A percentile compares a stretch with the other conserved stretches of the same genome.
Evolutionary conservation across 2,329 filamentous ascomycete species (phyloP).

Genomic region (Hypoxylon sp.): DNA sequence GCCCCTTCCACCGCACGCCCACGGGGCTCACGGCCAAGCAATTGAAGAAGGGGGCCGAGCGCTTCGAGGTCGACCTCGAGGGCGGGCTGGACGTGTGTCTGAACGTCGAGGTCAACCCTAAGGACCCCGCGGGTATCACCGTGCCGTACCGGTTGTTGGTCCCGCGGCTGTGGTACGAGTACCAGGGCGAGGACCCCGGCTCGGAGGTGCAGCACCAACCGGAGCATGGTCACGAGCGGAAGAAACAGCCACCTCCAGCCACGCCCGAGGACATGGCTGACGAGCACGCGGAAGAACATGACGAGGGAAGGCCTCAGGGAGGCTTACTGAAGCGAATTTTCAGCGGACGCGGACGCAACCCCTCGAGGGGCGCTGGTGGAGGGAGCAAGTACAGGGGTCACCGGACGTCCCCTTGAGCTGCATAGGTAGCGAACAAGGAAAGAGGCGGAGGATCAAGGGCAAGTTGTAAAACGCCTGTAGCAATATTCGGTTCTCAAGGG

Average conservation of each 20-base stretch:
- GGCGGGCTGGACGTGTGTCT: slow-evolving; percentile 87
- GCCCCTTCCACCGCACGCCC: slow-evolving; percentile 74
- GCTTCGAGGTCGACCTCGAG: slow-evolving; percentile 78
- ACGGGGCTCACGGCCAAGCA: slow-evolving; percentile 76
- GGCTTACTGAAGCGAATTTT: slow-evolving; percentile 44
- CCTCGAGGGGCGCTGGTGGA: background rate
- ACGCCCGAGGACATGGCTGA: slow-evolving; percentile 8
- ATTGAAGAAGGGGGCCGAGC: slow-evolving; percentile 64
- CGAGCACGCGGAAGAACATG: slow-evolving; percentile 8
- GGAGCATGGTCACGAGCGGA: slow-evolving; percentile 5
- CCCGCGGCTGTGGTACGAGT: slow-evolving; percentile 77
- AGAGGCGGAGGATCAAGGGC: background rate
- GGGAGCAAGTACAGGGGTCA: slow-evolving; percentile 31
- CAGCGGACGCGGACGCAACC: slow-evolving; percentile 38
- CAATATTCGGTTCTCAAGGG: slow-evolving; percentile 2
- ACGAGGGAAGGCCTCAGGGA: background rate
- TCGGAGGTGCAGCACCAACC: slow-evolving; percentile 7
- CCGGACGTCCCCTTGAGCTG: slow-evolving; percentile 26
- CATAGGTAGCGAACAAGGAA: background rate
- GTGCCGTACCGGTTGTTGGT: slow-evolving; percentile 88
- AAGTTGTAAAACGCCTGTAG: slow-evolving; percentile 24
- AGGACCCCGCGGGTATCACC: slow-evolving; percentile 89
- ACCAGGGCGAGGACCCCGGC: slow-evolving; percentile 56
- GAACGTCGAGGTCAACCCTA: slow-evolving; percentile 88
- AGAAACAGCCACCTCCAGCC: background rate